phyloP scores from a whole-genome alignment of 306 rosid species.

The Macrotyloma uniflorum region DNA sequence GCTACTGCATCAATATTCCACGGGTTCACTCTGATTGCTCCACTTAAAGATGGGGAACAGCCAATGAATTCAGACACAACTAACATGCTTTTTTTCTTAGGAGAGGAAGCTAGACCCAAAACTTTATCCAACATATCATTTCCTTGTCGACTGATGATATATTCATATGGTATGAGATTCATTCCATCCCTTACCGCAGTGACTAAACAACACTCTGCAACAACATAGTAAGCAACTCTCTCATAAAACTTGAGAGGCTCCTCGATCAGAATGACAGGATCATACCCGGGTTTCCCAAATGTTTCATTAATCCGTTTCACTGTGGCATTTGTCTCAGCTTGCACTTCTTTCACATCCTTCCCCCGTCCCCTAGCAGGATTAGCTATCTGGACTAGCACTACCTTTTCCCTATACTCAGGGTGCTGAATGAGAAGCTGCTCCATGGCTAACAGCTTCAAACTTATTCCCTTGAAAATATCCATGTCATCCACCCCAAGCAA shows the following conservation, averaged over 20 bases:
- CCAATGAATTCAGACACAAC: slow-evolving; percentile 92
- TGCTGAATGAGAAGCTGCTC: slow-evolving; percentile 80
- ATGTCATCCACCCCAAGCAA: slow-evolving; percentile 87
- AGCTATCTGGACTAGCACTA: slow-evolving; percentile 84
- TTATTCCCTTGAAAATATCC: slow-evolving; percentile 89
- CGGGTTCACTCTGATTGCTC: slow-evolving; percentile 89
- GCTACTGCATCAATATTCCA: slow-evolving; percentile 91
- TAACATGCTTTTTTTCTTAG: slow-evolving; percentile 74
- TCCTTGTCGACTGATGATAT: slow-evolving; percentile 74
- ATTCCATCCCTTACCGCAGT: slow-evolving; percentile 92
- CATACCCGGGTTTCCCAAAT: slow-evolving; percentile 72
- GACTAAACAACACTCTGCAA: slow-evolving; percentile 86
- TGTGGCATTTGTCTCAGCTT: slow-evolving; percentile 60
- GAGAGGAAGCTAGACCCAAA: slow-evolving; percentile 49
- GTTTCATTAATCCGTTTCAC: slow-evolving; percentile 68
- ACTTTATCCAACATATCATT: slow-evolving; percentile 61
- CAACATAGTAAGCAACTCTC: slow-evolving; percentile 76
- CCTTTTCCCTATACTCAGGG: slow-evolving; percentile 65
- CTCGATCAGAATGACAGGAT: slow-evolving; percentile 73
- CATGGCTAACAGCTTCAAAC: slow-evolving; percentile 85
- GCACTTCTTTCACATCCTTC: slow-evolving; percentile 75
- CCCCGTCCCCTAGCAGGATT: slow-evolving; percentile 88
- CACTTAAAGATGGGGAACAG: slow-evolving; percentile 88
- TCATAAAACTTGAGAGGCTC: slow-evolving; percentile 73
- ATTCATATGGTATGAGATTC: slow-evolving; percentile 88